Conservation (phyloP, 2,329 filamentous ascomycete species). For the Zymoseptoria tritici region DNA sequence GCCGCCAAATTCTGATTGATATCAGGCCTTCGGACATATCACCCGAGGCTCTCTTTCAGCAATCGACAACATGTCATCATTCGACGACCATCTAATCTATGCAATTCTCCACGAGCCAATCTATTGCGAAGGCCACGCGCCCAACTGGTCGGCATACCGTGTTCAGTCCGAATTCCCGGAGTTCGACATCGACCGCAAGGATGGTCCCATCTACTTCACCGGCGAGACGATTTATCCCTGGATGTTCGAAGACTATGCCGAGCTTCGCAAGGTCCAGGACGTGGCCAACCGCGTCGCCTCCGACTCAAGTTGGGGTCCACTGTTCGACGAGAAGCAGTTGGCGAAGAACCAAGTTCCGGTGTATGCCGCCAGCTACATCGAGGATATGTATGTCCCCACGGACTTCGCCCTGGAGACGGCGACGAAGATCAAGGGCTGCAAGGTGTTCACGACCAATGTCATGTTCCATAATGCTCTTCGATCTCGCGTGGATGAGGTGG, state of each 20-base stretch:
- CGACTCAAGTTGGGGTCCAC: slow-evolving; percentile 60
- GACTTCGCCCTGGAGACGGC: slow-evolving; percentile 68
- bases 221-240: slow-evolving; percentile 89
- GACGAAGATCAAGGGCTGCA: slow-evolving; percentile 63
- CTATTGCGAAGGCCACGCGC: slow-evolving; percentile 65
- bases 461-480: slow-evolving; percentile 83
- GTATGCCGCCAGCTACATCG: slow-evolving; percentile 73
- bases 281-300: slow-evolving; percentile 65
- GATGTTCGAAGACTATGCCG: slow-evolving; percentile 73
- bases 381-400: slow-evolving; percentile 91
- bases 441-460: slow-evolving; percentile 75
- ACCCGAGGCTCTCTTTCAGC: slow-evolving; percentile 62
- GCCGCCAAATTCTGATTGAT: not conserved
- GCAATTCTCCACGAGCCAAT: slow-evolving; percentile 80
- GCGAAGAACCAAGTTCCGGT: slow-evolving; percentile 73
- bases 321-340: slow-evolving; percentile 71
- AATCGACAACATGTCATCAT: slow-evolving; percentile 60
- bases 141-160: slow-evolving; percentile 68
- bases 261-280: slow-evolving; percentile 60
- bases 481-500: slow-evolving; percentile 64
- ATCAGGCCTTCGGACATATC: slow-evolving; percentile 59
- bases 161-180: slow-evolving; percentile 46
- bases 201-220: slow-evolving; percentile 64
- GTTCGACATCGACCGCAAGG: slow-evolving; percentile 40
- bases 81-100: slow-evolving; percentile 75